A percentile compares a stretch with the other conserved stretches of the same genome.
Evolutionary conservation across 2,329 filamentous ascomycete genomes (phyloP).

Genomic region (Emydomyces testavorans): DNA sequence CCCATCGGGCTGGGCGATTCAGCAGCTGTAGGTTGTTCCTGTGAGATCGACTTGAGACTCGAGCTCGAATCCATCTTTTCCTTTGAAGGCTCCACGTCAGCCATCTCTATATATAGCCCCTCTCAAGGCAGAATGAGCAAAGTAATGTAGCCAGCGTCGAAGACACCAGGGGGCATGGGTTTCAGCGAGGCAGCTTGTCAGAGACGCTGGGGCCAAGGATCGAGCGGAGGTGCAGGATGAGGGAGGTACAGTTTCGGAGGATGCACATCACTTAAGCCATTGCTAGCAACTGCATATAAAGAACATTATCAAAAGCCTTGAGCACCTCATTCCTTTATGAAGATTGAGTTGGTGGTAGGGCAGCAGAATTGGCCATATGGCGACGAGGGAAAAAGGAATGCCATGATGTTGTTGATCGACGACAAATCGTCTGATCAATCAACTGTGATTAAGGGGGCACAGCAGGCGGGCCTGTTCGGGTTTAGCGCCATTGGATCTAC

Average conservation of each 20-base stretch:
- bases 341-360: neutral
- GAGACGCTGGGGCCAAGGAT: neutral
- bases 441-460: slow-evolving; percentile 5
- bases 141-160: neutral
- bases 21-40: neutral
- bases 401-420: slow-evolving; percentile 5
- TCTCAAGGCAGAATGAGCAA: neutral
- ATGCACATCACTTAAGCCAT: neutral
- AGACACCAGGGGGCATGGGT: neutral
- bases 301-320: neutral
- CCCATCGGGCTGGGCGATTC: neutral
- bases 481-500: slow-evolving; percentile 6
- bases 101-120: neutral
- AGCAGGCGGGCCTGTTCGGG: neutral
- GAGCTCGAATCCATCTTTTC: neutral
- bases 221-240: neutral
- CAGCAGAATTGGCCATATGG: neutral
- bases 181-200: neutral
- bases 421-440: neutral
- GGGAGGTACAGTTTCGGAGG: neutral
- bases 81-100: neutral
- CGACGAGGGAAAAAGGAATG: slow-evolving; percentile 2
- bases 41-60: slow-evolving; percentile 2
- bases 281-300: neutral
- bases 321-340: neutral